A percentile compares a stretch with the other conserved stretches of the same genome.
Conservation (phyloP, 2,329 filamentous ascomycete species). For the Fusarium sp. region DNA sequence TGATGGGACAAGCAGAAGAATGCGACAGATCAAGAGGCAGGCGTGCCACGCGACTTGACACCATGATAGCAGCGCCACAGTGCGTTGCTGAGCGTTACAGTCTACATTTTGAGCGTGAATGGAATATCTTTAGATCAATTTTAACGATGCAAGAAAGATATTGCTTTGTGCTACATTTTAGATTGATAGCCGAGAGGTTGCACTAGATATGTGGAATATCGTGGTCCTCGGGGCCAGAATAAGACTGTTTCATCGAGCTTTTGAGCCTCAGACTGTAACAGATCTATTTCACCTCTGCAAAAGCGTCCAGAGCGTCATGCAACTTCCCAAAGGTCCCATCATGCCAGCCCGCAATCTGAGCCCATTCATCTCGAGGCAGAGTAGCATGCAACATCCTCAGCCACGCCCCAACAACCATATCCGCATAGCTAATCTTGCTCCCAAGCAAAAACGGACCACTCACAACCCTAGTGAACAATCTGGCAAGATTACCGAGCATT, state of each 20-base stretch:
- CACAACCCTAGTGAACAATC: slow-evolving; percentile 50
- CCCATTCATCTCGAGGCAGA: slow-evolving; percentile 58
- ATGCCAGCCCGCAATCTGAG: slow-evolving; percentile 58
- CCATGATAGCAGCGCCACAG: not conserved
- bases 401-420: slow-evolving; percentile 67
- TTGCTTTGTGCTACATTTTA: not conserved
- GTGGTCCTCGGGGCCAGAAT: too few species aligned
- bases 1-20: not conserved
- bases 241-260: too few species aligned
- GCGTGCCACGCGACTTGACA: not conserved
- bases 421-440: slow-evolving; percentile 57
- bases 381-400: slow-evolving; percentile 55
- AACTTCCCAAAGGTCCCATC: slow-evolving; percentile 60
- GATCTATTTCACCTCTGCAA: slow-evolving; percentile 44
- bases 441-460: slow-evolving; percentile 62
- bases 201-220: not conserved
- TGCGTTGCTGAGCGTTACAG: accelerated
- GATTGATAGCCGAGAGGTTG: too few species aligned
- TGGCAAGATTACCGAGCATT: slow-evolving; percentile 53
- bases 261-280: not conserved
- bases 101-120: accelerated
- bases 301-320: slow-evolving; percentile 56
- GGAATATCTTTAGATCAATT: too few species aligned
- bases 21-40: not conserved
- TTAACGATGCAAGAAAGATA: accelerated